These are phyloP conservation scores for Hymenoscyphus infarciens DNA, from an alignment of 2,329 filamentous ascomycete species.

Conservation along the genomic window DNA sequence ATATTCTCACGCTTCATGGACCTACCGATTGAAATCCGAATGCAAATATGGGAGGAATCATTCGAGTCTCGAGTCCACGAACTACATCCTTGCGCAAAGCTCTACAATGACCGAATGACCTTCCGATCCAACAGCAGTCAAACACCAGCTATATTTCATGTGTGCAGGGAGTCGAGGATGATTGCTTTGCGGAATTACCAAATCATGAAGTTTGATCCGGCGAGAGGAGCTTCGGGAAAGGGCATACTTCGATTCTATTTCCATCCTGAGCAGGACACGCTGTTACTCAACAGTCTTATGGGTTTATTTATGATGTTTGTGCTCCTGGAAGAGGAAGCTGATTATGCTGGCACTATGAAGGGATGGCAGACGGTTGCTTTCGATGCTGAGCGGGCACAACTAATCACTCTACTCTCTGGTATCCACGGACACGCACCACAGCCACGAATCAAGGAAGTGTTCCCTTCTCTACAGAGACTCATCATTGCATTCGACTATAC, in stretches of 20 bases:
- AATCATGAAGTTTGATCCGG: conserved; percentile 30
- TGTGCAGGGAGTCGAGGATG: conserved; percentile 27
- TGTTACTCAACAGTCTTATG: conserved; percentile 32
- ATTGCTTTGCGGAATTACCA: conserved; percentile 28
- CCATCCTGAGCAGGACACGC: conserved; percentile 28
- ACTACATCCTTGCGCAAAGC: conserved; percentile 32
- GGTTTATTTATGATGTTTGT: conserved; percentile 34
- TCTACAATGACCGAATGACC: conserved; percentile 33
- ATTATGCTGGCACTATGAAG: conserved; percentile 28
- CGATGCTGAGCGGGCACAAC: conserved; percentile 32
- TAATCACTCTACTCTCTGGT: conserved; percentile 31
- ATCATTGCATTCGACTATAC: conserved; percentile 33
- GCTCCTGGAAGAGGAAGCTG: conserved; percentile 29
- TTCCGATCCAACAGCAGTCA: conserved; percentile 32
- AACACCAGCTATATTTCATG: conserved; percentile 30
- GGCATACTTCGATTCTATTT: conserved; percentile 34
- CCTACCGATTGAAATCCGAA: conserved; percentile 30
- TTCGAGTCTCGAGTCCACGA: conserved; percentile 32
- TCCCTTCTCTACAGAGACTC: conserved; percentile 28
- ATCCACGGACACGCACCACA: conserved; percentile 27
- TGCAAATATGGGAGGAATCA: conserved; percentile 30
- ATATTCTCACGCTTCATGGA: conserved; percentile 25
- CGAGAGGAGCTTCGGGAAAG: conserved; percentile 21
- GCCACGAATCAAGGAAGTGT: conserved; percentile 30
- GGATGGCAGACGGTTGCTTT: conserved; percentile 34